These are phyloP conservation scores for Ulota crispa DNA, from an alignment of 225 moss, liverwort and hornwort species.

Conservation along the genomic window DNA sequence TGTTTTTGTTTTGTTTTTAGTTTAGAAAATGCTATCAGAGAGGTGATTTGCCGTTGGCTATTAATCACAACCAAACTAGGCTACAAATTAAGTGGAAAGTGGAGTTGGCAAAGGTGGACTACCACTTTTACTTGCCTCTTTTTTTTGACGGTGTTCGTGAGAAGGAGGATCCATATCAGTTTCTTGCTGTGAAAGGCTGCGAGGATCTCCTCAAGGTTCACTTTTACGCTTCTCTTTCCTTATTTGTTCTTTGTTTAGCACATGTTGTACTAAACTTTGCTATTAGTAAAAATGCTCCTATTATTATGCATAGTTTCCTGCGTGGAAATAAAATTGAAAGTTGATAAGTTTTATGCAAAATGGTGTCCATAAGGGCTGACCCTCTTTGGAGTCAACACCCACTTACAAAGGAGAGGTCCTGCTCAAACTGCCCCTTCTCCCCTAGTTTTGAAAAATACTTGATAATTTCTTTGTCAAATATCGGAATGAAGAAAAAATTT, in stretches of 20 bases:
- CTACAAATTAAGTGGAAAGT: conserved; percentile 84
- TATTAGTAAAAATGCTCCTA: no score
- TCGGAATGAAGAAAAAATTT: no score
- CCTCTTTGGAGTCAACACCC: no score
- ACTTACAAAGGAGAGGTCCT: no score
- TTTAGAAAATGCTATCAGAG: conserved; percentile 90
- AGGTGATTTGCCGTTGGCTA: conserved; percentile 75
- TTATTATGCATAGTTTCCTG: no score
- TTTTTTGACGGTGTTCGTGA: conserved; percentile 86
- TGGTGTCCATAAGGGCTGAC: background rate
- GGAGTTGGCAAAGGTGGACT: conserved; percentile 75
- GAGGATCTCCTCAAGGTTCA: conserved; percentile 83
- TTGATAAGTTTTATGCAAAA: background rate
- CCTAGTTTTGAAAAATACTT: no score
- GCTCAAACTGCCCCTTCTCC: no score
- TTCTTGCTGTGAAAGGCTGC: conserved; percentile 75
- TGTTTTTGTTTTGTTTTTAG: conserved; percentile 12
- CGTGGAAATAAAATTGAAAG: no score
- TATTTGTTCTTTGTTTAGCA: background rate
- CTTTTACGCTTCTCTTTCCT: fast-evolving
- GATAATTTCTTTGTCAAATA: no score
- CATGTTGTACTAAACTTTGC: no score
- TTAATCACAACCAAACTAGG: conserved; percentile 74
- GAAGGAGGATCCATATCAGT: conserved; percentile 72
- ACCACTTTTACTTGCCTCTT: conserved; percentile 76